Evolutionary conservation across 1,284 basidiomycete species (phyloP).

Genomic region (Cutaneotrichosporon arboriforme): DNA sequence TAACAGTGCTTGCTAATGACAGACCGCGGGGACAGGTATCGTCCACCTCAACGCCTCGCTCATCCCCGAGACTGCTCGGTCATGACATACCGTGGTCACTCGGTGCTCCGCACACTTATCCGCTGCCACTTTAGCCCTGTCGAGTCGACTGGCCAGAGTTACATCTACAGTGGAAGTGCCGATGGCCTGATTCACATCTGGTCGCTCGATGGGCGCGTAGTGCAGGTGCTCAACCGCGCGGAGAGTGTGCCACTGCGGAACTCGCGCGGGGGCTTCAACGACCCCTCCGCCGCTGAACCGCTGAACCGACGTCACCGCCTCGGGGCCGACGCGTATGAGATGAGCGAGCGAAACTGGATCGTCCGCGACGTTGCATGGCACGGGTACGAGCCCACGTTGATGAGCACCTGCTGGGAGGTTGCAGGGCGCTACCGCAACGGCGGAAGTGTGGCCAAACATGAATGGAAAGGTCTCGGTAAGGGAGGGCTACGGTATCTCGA

Average conservation of each 20-base stretch:
- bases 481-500: slow-evolving; percentile 58
- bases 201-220: slow-evolving; percentile 74
- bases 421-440: slow-evolving; percentile 51
- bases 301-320: slow-evolving; percentile 47
- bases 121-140: slow-evolving; percentile 90
- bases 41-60: slow-evolving; percentile 39
- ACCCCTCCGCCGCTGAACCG: slow-evolving; percentile 39
- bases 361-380: slow-evolving; percentile 66
- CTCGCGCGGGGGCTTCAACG: slow-evolving; percentile 24
- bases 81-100: slow-evolving; percentile 91
- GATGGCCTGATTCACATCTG: slow-evolving; percentile 64
- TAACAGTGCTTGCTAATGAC: background rate
- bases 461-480: slow-evolving; percentile 87
- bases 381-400: slow-evolving; percentile 67
- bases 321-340: slow-evolving; percentile 51
- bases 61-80: slow-evolving; percentile 87
- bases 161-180: slow-evolving; percentile 76
- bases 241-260: slow-evolving; percentile 63
- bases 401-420: slow-evolving; percentile 84
- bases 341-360: slow-evolving; percentile 21
- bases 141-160: slow-evolving; percentile 84
- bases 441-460: slow-evolving; percentile 78
- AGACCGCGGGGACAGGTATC: slow-evolving; percentile 61
- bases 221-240: slow-evolving; percentile 67
- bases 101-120: slow-evolving; percentile 87